phyloP scores from a whole-genome alignment of 345 rosid genomes.

The Populus pruinosa region DNA sequence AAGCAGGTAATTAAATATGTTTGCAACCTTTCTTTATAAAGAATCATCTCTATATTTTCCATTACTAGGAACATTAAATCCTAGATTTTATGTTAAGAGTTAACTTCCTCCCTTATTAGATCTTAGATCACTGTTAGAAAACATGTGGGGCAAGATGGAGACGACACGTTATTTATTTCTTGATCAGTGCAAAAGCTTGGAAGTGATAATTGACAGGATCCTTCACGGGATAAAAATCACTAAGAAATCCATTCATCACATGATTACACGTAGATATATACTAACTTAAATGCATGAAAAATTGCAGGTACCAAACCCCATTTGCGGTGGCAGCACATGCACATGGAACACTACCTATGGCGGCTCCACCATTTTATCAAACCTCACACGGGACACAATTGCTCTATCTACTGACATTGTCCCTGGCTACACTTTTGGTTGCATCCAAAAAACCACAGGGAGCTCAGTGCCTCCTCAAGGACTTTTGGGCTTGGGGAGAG shows the following conservation, averaged over 20 bases:
- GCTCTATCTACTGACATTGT: conserved; percentile 54
- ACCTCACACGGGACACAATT: conserved; percentile 61
- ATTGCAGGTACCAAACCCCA: conserved; percentile 61
- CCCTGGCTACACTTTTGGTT: conserved; percentile 76
- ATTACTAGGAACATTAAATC: too few species aligned
- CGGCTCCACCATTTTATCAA: conserved; percentile 60
- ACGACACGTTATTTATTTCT: too few species aligned
- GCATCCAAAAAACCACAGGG: conserved; percentile 65
- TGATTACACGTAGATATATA: not conserved
- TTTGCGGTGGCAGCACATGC: conserved; percentile 61
- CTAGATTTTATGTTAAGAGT: too few species aligned
- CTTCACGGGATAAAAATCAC: not conserved
- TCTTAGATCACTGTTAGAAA: not conserved
- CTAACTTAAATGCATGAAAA: not conserved
- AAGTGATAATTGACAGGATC: not conserved
- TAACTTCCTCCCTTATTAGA: too few species aligned
- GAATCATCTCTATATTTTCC: too few species aligned
- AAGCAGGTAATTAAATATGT: conserved; percentile 50
- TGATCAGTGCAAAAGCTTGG: not conserved
- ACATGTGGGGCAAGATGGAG: not conserved
- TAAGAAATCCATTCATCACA: not conserved
- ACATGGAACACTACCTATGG: conserved; percentile 81
- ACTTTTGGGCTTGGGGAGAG: conserved; percentile 79
- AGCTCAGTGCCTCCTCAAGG: conserved; percentile 81
- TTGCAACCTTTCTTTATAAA: not conserved